A percentile compares a stretch with the other conserved stretches of the same genome.
phyloP scores from a whole-genome alignment of 495 filamentous ascomycete species.

The Penicillium parvum region DNA sequence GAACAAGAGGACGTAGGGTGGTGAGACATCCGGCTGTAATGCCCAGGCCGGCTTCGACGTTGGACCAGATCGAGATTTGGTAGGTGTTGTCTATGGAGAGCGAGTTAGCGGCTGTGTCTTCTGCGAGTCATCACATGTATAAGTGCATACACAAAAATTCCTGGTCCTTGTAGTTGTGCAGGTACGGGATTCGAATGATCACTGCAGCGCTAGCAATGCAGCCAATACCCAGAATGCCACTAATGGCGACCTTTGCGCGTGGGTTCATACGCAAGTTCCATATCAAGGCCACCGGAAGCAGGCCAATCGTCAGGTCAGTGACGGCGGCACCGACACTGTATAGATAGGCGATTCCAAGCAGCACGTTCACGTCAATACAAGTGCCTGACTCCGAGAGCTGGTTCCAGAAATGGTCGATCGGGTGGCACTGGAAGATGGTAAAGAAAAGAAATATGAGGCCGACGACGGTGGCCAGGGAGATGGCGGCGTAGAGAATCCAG shows the following conservation, averaged over 20 bases:
- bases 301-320: conserved; percentile 36
- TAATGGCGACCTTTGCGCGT: conserved; percentile 25
- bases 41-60: conserved; percentile 35
- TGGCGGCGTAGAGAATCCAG: conserved; percentile 30
- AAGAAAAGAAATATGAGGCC: conserved; percentile 31
- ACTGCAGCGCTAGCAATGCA: conserved; percentile 35
- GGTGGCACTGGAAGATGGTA: conserved; percentile 34
- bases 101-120: background rate
- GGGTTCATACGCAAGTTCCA: conserved; percentile 28
- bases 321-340: conserved; percentile 34
- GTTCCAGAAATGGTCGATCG: conserved; percentile 33
- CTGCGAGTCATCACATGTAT: background rate
- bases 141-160: conserved; percentile 29
- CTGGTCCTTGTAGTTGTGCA: conserved; percentile 20
- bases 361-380: conserved; percentile 22
- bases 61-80: conserved; percentile 39
- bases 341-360: conserved; percentile 29
- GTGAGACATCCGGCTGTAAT: conserved; percentile 40
- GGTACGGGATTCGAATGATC: conserved; percentile 34
- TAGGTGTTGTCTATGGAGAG: conserved; percentile 23
- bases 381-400: conserved; percentile 15
- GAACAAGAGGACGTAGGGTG: conserved; percentile 36
- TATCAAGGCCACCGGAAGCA: conserved; percentile 28
- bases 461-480: conserved; percentile 17
- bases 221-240: conserved; percentile 28